Evolutionary conservation across 2,329 filamentous ascomycete genomes (phyloP).

Genomic region (Venturia asperata): DNA sequence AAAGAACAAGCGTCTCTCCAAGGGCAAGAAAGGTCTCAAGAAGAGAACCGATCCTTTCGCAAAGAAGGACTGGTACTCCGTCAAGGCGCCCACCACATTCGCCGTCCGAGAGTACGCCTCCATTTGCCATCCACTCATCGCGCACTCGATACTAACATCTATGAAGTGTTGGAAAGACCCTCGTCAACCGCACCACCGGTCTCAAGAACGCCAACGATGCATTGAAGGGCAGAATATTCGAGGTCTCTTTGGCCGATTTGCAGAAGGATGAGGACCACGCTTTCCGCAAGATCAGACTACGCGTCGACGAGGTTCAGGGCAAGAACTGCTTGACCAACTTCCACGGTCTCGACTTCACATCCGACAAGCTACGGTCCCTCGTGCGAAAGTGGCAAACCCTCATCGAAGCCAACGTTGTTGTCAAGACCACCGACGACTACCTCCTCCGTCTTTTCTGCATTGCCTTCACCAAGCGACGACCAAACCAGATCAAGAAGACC

Average conservation of each 20-base stretch:
- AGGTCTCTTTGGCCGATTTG: conserved; percentile 96
- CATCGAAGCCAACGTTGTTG: conserved; percentile 98
- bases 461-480: conserved; percentile 97
- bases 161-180: conserved; percentile 95
- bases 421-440: conserved; percentile 99
- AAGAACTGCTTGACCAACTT: conserved; percentile 99
- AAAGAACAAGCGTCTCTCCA: conserved; percentile 99
- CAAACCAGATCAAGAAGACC: conserved; percentile 99
- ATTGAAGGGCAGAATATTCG: conserved; percentile 96
- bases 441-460: conserved; percentile 98
- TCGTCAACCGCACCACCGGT: conserved; percentile 99
- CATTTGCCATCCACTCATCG: conserved; percentile 1
- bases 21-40: conserved; percentile 99
- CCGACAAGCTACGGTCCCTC: conserved; percentile 97
- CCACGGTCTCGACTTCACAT: conserved; percentile 99
- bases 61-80: conserved; percentile 97
- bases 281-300: conserved; percentile 99
- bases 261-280: conserved; percentile 99
- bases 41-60: conserved; percentile 99
- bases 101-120: conserved; percentile 83
- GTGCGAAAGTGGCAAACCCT: conserved; percentile 99
- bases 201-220: conserved; percentile 99
- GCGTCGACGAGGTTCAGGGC: conserved; percentile 97
- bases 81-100: conserved; percentile 98
- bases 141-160: conserved; percentile 28